Base-by-base conservation (phyloP, 768 basidiomycete genomes). In the Lactarius indigo region DNA sequence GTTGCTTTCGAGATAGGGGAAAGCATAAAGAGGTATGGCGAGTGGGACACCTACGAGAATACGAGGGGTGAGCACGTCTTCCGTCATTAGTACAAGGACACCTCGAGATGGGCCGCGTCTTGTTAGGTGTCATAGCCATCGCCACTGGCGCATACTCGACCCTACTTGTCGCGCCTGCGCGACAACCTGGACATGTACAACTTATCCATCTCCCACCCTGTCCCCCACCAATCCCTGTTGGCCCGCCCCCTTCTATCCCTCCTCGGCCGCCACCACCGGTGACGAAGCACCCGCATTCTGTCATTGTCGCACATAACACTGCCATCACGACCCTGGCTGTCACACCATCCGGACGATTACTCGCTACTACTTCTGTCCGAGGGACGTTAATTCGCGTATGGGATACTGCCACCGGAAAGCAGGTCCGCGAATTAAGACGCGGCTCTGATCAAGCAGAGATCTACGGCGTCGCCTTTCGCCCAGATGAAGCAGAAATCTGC, bases 381-480 rank as follows among this genome's bases (percentile, higher is more conserved):
- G 94, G 94, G 17, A 97, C 94, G 1, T 82, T 97, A 50, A 86
- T 96, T 31, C 84, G 94, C 55, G 83, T 96, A 72, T 97, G 93
- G 92, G 90, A 95, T 74, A 77, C 91, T 0, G 72, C 78, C 8
- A 84, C 87, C 9, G 90, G 91, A 20, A 89, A 87, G 70, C 85
- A 91, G 57, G 76, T 91, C 28, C 82, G 88, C 56, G 94, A 96
- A 75, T 83, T 97, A 33, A 80, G 94, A 64, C 83, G 94, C 74
- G 94, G 94, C 10, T 85, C 90, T 20, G 95, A 97, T 76, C 89
- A 92, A 72, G 94, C 94, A 33, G 88, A 91, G 72, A 95, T 96
- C 54, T 96, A 94, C 75, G 92, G 92, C 2, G 90, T 95, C 23
- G 88, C 90, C 15, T 94, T 96, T 76, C 84, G 94, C 42, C 88